A percentile compares a stretch with the other conserved stretches of the same genome.
phyloP scores from a whole-genome alignment of 2,329 filamentous ascomycete species.

The Penicillium sp. region DNA sequence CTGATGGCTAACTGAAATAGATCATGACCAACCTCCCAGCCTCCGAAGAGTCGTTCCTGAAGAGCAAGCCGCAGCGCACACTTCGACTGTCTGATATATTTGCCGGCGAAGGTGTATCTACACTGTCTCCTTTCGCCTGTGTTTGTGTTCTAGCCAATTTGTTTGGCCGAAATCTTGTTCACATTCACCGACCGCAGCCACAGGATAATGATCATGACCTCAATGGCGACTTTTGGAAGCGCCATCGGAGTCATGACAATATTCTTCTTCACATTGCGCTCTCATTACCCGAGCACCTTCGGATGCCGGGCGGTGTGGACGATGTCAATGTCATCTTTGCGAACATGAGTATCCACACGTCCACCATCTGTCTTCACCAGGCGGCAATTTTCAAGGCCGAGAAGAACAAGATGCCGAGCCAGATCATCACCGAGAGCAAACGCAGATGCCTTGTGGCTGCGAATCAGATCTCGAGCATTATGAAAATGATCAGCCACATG shows the following conservation, averaged over 20 bases:
- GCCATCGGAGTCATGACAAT: slow-evolving; percentile 85
- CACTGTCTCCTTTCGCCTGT: slow-evolving; percentile 75
- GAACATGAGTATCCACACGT: slow-evolving; percentile 97
- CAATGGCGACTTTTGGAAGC: slow-evolving; percentile 93
- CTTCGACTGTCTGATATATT: slow-evolving; percentile 60
- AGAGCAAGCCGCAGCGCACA: slow-evolving; percentile 73
- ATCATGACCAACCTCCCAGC: slow-evolving; percentile 83
- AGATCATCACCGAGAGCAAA: slow-evolving; percentile 86
- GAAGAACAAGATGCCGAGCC: slow-evolving; percentile 74
- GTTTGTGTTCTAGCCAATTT: slow-evolving; percentile 84
- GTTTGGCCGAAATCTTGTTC: slow-evolving; percentile 86
- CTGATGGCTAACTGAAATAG: slow-evolving; percentile 36
- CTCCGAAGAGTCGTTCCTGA: slow-evolving; percentile 81
- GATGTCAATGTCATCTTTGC: slow-evolving; percentile 88
- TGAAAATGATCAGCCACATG: slow-evolving; percentile 90
- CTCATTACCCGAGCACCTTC: slow-evolving; percentile 76
- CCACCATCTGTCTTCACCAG: slow-evolving; percentile 96
- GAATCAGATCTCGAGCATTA: slow-evolving; percentile 90
- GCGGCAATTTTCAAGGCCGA: slow-evolving; percentile 97
- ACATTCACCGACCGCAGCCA: slow-evolving; percentile 81
- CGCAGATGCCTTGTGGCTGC: slow-evolving; percentile 90
- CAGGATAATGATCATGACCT: slow-evolving; percentile 84
- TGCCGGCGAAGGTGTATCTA: slow-evolving; percentile 68
- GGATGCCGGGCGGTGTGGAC: slow-evolving; percentile 72
- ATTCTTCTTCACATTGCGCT: slow-evolving; percentile 85